Conservation (phyloP, 2,329 filamentous ascomycete genomes). For the Passalora sequoiae region DNA sequence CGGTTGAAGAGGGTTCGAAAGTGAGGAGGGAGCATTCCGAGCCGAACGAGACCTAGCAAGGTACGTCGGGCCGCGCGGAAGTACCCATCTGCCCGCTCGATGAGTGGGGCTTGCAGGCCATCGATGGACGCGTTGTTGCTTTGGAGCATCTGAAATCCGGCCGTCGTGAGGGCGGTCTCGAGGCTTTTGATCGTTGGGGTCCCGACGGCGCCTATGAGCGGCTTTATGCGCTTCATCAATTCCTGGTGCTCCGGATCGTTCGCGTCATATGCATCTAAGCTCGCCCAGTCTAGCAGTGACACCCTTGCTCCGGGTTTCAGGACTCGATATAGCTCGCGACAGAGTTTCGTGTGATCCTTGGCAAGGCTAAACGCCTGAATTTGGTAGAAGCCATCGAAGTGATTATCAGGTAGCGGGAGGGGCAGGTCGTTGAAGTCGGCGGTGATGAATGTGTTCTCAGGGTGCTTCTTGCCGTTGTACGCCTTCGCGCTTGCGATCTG, state of each 20-base stretch:
- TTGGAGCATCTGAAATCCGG: conserved; percentile 24
- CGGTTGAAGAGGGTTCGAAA: conserved; percentile 28
- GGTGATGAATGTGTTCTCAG: conserved; percentile 24
- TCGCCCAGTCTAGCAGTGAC: conserved; percentile 28
- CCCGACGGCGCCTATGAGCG: conserved; percentile 29
- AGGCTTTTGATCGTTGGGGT: conserved; percentile 28
- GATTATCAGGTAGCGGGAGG: conserved; percentile 21
- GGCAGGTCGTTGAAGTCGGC: conserved; percentile 30
- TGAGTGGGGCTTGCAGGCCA: conserved; percentile 27
- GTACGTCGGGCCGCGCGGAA: conserved; percentile 19
- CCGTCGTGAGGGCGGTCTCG: conserved; percentile 17
- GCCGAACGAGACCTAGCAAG: conserved; percentile 19
- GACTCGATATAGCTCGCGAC: conserved; percentile 24
- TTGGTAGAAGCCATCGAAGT: conserved; percentile 31
- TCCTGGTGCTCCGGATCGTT: conserved; percentile 21
- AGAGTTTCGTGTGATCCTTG: conserved; percentile 24
- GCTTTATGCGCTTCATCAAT: conserved; percentile 28
- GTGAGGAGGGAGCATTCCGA: conserved; percentile 25
- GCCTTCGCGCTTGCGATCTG: conserved; percentile 25
- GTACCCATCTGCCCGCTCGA: conserved; percentile 25
- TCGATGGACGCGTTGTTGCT: conserved; percentile 24
- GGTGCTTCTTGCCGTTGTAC: conserved; percentile 21
- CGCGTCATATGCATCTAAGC: conserved; percentile 25
- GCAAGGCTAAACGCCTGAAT: conserved; percentile 30
- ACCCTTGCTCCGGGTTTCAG: conserved; percentile 28